A percentile compares a stretch with the other conserved stretches of the same genome.
phyloP scores from a whole-genome alignment of 768 basidiomycete species.

The Kwoniella pini region DNA sequence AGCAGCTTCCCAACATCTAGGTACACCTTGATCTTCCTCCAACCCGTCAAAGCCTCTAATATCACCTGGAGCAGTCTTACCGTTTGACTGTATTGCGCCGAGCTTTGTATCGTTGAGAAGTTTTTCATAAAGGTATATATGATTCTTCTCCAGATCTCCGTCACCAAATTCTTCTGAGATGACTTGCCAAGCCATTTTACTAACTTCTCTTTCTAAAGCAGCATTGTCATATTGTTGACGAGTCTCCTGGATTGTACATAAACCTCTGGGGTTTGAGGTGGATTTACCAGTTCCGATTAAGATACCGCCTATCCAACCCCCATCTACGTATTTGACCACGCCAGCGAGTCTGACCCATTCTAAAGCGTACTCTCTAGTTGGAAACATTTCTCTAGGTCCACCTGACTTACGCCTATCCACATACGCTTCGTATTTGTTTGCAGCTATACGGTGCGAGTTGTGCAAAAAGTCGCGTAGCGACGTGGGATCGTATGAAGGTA shows the following conservation, averaged over 20 bases:
- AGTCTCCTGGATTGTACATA: not conserved
- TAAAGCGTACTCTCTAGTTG: constrained; percentile 31
- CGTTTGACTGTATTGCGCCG: constrained; percentile 2
- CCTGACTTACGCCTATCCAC: constrained; percentile 33
- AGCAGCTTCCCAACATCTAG: constrained; percentile 48
- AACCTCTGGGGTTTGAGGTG: not conserved
- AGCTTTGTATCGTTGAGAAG: constrained; percentile 29
- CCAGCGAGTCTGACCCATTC: constrained; percentile 41
- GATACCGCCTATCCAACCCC: constrained; percentile 39
- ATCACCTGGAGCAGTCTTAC: constrained; percentile 19
- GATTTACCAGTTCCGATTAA: constrained; percentile 20
- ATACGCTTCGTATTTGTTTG: constrained; percentile 38
- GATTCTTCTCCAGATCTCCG: constrained; percentile 48
- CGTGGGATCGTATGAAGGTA: constrained; percentile 23
- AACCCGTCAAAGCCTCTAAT: constrained; percentile 39
- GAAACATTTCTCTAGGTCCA: constrained; percentile 44
- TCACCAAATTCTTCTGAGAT: constrained; percentile 51
- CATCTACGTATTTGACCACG: constrained; percentile 52
- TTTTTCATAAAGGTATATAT: constrained; percentile 43
- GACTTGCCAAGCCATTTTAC: constrained; percentile 50
- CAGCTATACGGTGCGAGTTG: constrained; percentile 25
- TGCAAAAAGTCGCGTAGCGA: constrained; percentile 20
- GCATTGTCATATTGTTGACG: not conserved
- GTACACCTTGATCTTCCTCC: constrained; percentile 32
- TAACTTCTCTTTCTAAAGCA: constrained; percentile 24